Evolutionary conservation across 2,329 filamentous ascomycete genomes (phyloP).

Genomic region (Xylariomycetidae sp.): DNA sequence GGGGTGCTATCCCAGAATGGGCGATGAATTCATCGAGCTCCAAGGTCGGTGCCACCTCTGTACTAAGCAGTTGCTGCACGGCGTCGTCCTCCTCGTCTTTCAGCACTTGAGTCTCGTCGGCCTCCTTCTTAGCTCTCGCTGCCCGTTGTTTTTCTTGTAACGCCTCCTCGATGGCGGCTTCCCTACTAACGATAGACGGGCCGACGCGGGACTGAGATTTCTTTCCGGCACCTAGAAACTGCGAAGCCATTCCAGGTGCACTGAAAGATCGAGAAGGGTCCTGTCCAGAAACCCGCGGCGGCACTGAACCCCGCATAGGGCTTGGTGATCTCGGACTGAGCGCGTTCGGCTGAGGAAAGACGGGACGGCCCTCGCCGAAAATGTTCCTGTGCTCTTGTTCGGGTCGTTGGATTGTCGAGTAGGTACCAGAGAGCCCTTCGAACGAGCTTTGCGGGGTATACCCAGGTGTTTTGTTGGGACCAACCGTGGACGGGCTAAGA

Average conservation of each 20-base stretch:
- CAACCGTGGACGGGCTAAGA: slow-evolving; percentile 45
- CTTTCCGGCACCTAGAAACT: slow-evolving; percentile 39
- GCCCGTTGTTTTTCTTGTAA: slow-evolving; percentile 46
- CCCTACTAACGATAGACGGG: slow-evolving; percentile 34
- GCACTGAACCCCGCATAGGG: slow-evolving; percentile 56
- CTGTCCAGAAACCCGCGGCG: slow-evolving; percentile 40
- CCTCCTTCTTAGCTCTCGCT: slow-evolving; percentile 48
- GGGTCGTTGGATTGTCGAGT: slow-evolving; percentile 40
- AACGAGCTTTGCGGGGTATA: slow-evolving; percentile 56
- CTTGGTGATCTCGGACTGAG: slow-evolving; percentile 68
- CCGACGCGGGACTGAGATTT: slow-evolving; percentile 31
- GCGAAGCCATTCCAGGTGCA: slow-evolving; percentile 52
- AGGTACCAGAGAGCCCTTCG: slow-evolving; percentile 38
- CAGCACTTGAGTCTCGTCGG: slow-evolving; percentile 50
- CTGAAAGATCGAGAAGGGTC: slow-evolving; percentile 53
- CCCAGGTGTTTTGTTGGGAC: slow-evolving; percentile 40
- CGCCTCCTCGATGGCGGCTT: slow-evolving; percentile 35
- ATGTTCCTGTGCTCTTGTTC: slow-evolving; percentile 39
- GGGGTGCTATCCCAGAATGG: slow-evolving; percentile 47
- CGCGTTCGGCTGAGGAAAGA: slow-evolving; percentile 48
- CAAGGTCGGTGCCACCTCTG: slow-evolving; percentile 55
- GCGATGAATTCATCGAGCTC: slow-evolving; percentile 63
- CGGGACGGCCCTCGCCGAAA: slow-evolving; percentile 49
- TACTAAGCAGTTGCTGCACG: slow-evolving; percentile 55
- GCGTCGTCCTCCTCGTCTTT: slow-evolving; percentile 65